These are phyloP conservation scores for Pleurotus ostreatus DNA, from an alignment of 768 basidiomycete genomes.

Conservation along the genomic window DNA sequence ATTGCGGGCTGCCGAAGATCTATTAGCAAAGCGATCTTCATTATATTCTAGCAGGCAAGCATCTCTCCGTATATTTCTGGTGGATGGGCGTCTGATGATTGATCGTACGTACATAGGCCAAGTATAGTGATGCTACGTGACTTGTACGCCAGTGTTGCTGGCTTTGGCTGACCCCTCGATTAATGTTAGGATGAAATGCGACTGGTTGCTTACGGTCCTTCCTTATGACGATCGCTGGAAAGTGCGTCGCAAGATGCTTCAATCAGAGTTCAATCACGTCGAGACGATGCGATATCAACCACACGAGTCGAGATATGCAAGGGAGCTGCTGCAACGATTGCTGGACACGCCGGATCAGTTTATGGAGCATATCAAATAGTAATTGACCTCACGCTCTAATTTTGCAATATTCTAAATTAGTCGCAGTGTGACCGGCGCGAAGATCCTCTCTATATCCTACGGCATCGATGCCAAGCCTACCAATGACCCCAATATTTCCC, in stretches of 20 bases:
- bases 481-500: neutral
- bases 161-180: neutral
- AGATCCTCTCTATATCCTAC: neutral
- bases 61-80: no score
- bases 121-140: slow-evolving; percentile 24
- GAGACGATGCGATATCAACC: slow-evolving; percentile 27
- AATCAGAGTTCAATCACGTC: slow-evolving; percentile 32
- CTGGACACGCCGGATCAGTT: slow-evolving; percentile 4
- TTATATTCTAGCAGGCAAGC: slow-evolving; percentile 36
- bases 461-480: neutral
- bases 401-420: neutral
- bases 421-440: neutral
- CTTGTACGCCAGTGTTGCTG: slow-evolving; percentile 16
- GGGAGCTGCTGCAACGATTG: neutral
- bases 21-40: slow-evolving; percentile 36
- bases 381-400: neutral
- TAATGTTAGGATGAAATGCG: slow-evolving; percentile 33
- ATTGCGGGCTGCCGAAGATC: slow-evolving; percentile 28
- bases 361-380: slow-evolving; percentile 3
- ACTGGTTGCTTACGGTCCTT: slow-evolving; percentile 34
- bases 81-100: neutral
- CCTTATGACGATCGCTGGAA: slow-evolving; percentile 38
- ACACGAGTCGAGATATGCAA: slow-evolving; percentile 11
- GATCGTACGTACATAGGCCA: slow-evolving; percentile 13
- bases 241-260: slow-evolving; percentile 34